Base-by-base conservation (phyloP, 2,329 filamentous ascomycete species). In the Arthrobotrys conoides region DNA sequence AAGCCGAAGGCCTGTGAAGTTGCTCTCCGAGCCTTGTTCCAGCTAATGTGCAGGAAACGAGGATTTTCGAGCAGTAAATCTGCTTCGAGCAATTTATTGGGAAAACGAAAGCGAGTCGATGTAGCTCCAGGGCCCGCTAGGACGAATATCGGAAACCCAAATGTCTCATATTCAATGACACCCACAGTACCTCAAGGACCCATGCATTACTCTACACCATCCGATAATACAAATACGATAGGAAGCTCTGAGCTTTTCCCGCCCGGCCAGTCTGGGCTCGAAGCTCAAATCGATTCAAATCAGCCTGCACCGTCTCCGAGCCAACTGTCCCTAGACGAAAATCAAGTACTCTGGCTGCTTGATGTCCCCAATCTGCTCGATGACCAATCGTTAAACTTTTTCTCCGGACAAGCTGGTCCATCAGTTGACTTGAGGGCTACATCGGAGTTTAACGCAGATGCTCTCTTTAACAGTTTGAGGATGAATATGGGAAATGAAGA, bases 401-500 rank as follows among this genome's bases (percentile, higher is more conserved):
- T 69, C 14, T 10, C 71, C n/a, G 71, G 71, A 5, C 64, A 69
- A 44, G 18, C 71, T 9, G 49, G 55, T 27, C 53, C 71, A 5
- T 68, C 71, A 1, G 18, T 76, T 18, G 71, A 69, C 36, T 55
- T 69, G 22, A 57, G 63, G 27, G 71, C 71, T 10, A 65, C 71
- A 14, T 76, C 71, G 3, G 71, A 76, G 27, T 69, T 76, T 24
- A 76, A 76, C 36, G 53, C 71, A 6, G 71, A 76, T 38, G n/a
- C 65, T 3, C 53, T 76, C 3, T 76, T 76, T 59, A 69, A 76
- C 27, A 76, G 46, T 55, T 38, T 76, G 12, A 64, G 71, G 12
- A 76, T 76, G 71, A 76, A 69, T 65, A 76, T 76, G 71, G 71
- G 71, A 12, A 65, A 57, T 27, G 71, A 69, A 20, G 71, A 76